phyloP scores from a whole-genome alignment of 1,139 yeast genomes.

The Saccharomyces hybrid region DNA sequence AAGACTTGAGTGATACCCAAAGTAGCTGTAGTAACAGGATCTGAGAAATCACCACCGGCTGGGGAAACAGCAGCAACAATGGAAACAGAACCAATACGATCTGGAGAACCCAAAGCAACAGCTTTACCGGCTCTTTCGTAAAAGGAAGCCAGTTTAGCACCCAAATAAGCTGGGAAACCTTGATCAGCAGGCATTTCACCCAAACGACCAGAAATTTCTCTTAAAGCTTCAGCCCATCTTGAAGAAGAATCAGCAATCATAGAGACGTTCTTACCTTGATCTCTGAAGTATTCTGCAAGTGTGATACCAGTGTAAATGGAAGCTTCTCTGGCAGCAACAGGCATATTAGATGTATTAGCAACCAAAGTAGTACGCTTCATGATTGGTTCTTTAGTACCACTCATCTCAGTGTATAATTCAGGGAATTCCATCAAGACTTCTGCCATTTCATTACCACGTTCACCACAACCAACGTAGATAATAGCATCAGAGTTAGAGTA shows the following conservation, averaged over 20 bases:
- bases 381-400: conserved; percentile 94
- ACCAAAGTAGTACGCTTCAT: conserved; percentile 99
- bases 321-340: conserved; percentile 99
- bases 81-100: conserved; percentile 93
- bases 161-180: conserved; percentile 99
- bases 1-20: conserved; percentile 98
- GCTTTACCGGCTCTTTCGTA: conserved; percentile 99
- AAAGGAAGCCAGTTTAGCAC: conserved; percentile 97
- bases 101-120: conserved; percentile 90
- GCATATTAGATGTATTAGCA: conserved; percentile 98
- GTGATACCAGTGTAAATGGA: conserved; percentile 98
- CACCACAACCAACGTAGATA: conserved; percentile 92
- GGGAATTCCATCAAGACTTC: conserved; percentile 99
- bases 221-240: conserved; percentile 99
- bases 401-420: conserved; percentile 81
- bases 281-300: conserved; percentile 97
- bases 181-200: conserved; percentile 99
- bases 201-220: conserved; percentile 99
- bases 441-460: conserved; percentile 98
- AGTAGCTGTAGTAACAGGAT: conserved; percentile 97
- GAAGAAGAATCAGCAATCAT: conserved; percentile 99
- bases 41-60: conserved; percentile 99
- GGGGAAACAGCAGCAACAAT: conserved; percentile 99
- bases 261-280: conserved; percentile 97
- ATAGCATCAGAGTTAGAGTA: conserved; percentile 95